These are phyloP conservation scores for Gossypium stocksii DNA, from an alignment of 345 rosid species.

Conservation along the genomic window DNA sequence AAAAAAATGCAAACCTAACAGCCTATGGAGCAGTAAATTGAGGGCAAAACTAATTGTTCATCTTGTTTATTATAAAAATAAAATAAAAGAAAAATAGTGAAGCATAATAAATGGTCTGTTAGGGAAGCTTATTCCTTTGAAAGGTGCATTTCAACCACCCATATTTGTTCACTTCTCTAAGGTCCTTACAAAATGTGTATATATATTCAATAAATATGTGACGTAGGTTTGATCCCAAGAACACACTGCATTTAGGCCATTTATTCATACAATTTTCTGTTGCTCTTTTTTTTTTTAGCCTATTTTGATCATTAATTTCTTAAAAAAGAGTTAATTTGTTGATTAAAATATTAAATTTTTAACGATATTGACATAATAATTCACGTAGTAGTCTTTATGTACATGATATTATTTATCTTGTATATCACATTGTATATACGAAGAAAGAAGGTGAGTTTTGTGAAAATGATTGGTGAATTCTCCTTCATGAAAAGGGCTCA, in stretches of 20 bases:
- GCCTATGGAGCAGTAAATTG: background rate
- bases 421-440: too few relatives aligned
- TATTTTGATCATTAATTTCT: too few relatives aligned
- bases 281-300: too few relatives aligned
- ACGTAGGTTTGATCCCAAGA: background rate
- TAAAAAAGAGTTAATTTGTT: accelerated
- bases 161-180: background rate
- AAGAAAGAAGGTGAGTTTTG: too few relatives aligned
- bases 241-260: background rate
- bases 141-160: constrained; percentile 15
- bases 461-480: background rate
- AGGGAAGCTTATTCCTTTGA: constrained; percentile 9
- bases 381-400: accelerated
- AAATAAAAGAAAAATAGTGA: background rate
- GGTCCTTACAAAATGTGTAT: background rate
- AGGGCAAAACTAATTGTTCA: background rate
- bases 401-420: too few relatives aligned
- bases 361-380: too few relatives aligned
- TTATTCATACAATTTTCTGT: background rate
- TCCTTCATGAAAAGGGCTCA: background rate
- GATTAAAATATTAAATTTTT: too few relatives aligned
- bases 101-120: background rate
- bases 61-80: background rate
- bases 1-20: background rate
- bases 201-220: background rate